Evolutionary conservation across 345 rosid species (phyloP).

Genomic region (Eucalyptus marginata): DNA sequence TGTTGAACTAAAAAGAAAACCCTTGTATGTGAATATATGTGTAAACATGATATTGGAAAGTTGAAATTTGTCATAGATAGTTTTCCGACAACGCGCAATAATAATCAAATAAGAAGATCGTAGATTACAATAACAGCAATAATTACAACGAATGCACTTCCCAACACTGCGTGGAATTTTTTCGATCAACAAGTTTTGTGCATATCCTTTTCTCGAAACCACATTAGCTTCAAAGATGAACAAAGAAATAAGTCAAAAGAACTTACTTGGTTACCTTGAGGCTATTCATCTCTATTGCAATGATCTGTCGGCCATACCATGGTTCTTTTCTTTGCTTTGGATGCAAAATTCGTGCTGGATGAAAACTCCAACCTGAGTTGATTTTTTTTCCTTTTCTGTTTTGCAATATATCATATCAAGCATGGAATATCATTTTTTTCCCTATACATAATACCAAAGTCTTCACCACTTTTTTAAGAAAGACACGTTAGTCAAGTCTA

Average conservation of each 20-base stretch:
- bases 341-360: not conserved
- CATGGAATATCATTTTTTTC: not conserved
- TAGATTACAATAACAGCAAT: not conserved
- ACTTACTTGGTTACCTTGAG: not conserved
- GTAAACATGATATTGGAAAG: not conserved
- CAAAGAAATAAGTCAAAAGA: not conserved
- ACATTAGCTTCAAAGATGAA: not conserved
- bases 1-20: not conserved
- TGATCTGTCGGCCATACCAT: not conserved
- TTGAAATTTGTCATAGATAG: not conserved
- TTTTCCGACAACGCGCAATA: rapidly evolving
- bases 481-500: not conserved
- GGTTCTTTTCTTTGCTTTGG: not conserved
- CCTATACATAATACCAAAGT: not conserved
- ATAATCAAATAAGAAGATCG: not conserved
- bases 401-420: not conserved
- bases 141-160: rapidly evolving
- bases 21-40: not conserved
- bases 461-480: not conserved
- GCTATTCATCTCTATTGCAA: not conserved
- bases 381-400: too few relatives aligned
- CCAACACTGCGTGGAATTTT: not conserved
- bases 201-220: not conserved
- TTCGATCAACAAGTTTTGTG: not conserved
- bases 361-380: not conserved